Base-by-base conservation (phyloP, 768 basidiomycete genomes). In the Cytidiella melzeri region DNA sequence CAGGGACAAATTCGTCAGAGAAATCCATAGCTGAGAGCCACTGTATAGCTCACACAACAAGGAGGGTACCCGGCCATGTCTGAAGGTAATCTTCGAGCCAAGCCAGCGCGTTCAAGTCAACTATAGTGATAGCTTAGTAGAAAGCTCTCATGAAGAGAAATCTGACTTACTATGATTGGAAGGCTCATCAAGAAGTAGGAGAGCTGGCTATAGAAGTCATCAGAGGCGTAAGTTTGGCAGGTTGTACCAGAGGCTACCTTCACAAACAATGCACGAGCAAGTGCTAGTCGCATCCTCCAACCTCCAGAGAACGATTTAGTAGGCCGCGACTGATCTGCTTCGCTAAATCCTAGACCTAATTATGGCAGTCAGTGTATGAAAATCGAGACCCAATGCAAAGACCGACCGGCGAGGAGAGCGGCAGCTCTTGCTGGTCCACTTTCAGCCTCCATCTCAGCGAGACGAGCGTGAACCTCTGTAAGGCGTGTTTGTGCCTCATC, bases 361-460 rank as follows among this genome's bases (percentile, higher is more conserved):
- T 40, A 37, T 44, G 26, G 21, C 30, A 7, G 9, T 34, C 30
- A 6, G n/a, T 28, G 19, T 9, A 27, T 24, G 13, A 9, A 15
- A 11, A 45, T 39, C 43, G 18, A 30, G 19, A 12, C 20, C 40
- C n/a, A 18, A 38, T 27, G n/a, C 2, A 5, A 4, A 36, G 3
- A 56, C 67, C 47, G 57, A 87, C 88, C 95, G 19, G 92, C 92
- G 23, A 97, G 74, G 21, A 99, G 70, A 18, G 89, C 77, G 12
- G 92, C 91, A 19, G 95, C 94, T 41, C 96, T 71, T 5, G 92
- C 85, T n/a, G 96, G 96, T 3, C 93, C 96, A 62, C 88, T 95
- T 63, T 90, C 95, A 3, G 95, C 95, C 57, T 99, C 96, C 84
- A 99, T 98, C 43, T 99, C 96, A n/a, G 92, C 83, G 41, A 98